These are phyloP conservation scores for Nicotiana noctiflora DNA, from an alignment of 257 asterid genomes.

Conservation along the genomic window DNA sequence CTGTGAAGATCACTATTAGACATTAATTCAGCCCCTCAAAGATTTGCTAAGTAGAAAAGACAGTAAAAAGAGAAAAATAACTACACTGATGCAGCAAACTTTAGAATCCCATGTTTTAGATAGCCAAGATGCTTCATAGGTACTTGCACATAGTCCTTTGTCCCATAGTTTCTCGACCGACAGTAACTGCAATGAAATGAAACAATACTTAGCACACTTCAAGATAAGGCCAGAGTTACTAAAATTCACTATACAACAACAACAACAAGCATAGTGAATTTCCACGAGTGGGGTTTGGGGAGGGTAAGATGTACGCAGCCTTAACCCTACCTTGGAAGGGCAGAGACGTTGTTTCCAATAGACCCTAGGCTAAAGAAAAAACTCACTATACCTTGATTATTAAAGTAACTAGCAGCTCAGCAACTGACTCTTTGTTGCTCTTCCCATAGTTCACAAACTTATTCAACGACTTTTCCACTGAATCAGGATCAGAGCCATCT, in stretches of 20 bases:
- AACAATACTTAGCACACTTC: not conserved
- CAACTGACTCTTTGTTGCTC: conserved; percentile 62
- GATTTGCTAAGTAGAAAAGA: not conserved
- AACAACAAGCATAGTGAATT: too few relatives aligned
- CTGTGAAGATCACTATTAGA: conserved; percentile 30
- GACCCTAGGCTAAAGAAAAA: not conserved
- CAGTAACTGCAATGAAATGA: conserved; percentile 48
- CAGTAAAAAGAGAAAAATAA: not conserved
- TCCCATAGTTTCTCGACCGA: conserved; percentile 79
- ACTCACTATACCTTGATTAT: conserved; percentile 55
- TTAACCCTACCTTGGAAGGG: too few relatives aligned
- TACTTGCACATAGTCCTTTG: conserved; percentile 87
- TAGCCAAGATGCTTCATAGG: conserved; percentile 63
- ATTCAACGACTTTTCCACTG: conserved; percentile 43
- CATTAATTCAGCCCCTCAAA: conserved; percentile 2
- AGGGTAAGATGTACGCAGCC: too few relatives aligned
- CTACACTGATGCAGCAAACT: conserved; percentile 79
- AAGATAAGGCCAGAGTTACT: not conserved
- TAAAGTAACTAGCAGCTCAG: conserved; percentile 74
- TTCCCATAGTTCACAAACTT: conserved; percentile 63
- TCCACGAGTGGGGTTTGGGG: too few relatives aligned
- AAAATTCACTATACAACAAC: conserved; percentile 27
- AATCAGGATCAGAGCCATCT: conserved; percentile 78
- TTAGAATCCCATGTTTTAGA: conserved; percentile 77
- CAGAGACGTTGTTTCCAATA: too few relatives aligned